phyloP scores from a whole-genome alignment of 2,329 filamentous ascomycete genomes.

The Sclerotinia sclerotiorum region DNA sequence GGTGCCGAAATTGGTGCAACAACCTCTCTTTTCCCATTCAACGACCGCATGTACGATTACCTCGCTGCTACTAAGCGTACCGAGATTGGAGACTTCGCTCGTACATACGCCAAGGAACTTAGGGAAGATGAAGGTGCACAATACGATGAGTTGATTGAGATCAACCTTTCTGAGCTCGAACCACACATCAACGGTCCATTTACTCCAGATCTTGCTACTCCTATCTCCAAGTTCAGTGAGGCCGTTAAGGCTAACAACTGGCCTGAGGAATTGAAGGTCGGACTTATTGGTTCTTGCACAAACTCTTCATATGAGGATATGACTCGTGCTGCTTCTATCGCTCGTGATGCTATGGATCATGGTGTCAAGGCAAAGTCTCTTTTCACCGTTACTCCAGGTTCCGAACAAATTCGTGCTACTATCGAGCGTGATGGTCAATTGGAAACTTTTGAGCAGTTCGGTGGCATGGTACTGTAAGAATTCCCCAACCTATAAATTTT shows the following conservation, averaged over 20 bases:
- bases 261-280: conserved; percentile 95
- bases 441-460: conserved; percentile 93
- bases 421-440: conserved; percentile 81
- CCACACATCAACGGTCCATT: conserved; percentile 99
- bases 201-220: conserved; percentile 95
- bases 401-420: conserved; percentile 93
- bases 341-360: conserved; percentile 84
- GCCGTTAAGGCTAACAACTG: conserved; percentile 92
- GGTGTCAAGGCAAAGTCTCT: conserved; percentile 90
- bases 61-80: conserved; percentile 85
- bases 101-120: conserved; percentile 80
- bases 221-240: conserved; percentile 95
- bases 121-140: conserved; percentile 84
- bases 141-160: conserved; percentile 94
- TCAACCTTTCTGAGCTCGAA: conserved; percentile 92
- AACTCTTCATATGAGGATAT: conserved; percentile 88
- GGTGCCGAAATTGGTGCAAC: conserved; percentile 76
- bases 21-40: conserved; percentile 95
- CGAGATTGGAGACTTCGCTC: conserved; percentile 87
- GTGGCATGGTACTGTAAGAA: conserved; percentile 72
- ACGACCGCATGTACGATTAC: conserved; percentile 97
- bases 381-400: conserved; percentile 95
- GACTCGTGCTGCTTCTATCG: conserved; percentile 89
- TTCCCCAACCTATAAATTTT: too few species aligned
- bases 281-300: conserved; percentile 96